Conservation (phyloP, 2,329 filamentous ascomycete genomes). For the Xylariaceae sp. region DNA sequence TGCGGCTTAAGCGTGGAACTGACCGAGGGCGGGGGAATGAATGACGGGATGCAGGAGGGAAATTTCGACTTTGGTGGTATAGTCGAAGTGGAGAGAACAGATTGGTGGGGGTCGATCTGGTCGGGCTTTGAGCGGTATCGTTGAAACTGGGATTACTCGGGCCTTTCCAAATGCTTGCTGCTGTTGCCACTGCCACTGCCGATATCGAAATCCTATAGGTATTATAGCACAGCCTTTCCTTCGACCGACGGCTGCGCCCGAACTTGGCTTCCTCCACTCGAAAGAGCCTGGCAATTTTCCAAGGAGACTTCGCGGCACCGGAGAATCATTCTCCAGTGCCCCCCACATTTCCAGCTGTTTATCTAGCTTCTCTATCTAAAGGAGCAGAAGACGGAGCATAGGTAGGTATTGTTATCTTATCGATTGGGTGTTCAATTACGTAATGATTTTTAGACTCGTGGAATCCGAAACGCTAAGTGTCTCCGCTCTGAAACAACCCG, state of each 20-base stretch:
- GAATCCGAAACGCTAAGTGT: background rate
- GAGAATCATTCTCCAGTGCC: background rate
- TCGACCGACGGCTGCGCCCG: background rate
- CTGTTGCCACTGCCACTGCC: too few species aligned
- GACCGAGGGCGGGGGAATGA: background rate
- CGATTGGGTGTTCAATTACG: background rate
- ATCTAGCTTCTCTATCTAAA: background rate
- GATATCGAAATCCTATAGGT: too few species aligned
- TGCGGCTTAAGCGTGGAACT: background rate
- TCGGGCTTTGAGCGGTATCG: too few species aligned
- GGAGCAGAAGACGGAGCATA: too few species aligned
- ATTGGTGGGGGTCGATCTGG: too few species aligned
- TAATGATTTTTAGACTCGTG: background rate
- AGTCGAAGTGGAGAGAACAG: too few species aligned
- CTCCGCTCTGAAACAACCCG: too few species aligned
- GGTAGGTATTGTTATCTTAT: background rate
- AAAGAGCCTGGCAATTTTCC: constrained; percentile 13
- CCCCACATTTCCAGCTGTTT: background rate
- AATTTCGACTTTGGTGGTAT: too few species aligned
- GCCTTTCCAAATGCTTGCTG: too few species aligned
- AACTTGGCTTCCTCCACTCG: background rate
- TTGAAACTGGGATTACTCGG: too few species aligned
- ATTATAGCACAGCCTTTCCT: too few species aligned
- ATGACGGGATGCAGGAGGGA: background rate
- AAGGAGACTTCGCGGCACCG: constrained; percentile 18